Evolutionary conservation across 805 yeast species (phyloP).

Genomic region (Myxozyma udenii): DNA sequence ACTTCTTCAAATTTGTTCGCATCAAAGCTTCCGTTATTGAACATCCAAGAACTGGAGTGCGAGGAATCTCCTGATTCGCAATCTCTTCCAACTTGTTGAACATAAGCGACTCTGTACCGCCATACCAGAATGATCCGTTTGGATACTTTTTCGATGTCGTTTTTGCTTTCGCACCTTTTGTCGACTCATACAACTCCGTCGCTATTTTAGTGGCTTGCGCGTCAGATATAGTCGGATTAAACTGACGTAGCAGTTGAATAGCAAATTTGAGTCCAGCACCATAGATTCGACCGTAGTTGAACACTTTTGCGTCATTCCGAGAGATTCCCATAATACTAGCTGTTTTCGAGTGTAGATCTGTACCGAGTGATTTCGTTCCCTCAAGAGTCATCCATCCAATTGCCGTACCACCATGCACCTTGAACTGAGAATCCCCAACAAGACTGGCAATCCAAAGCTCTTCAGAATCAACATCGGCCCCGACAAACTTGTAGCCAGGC

Average conservation of each 20-base stretch:
- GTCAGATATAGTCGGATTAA: constrained; percentile 68
- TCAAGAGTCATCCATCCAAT: constrained; percentile 99
- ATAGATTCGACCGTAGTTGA: constrained; percentile 94
- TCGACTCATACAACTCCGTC: constrained; percentile 63
- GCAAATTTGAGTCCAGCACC: constrained; percentile 97
- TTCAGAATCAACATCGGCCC: constrained; percentile 98
- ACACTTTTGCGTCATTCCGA: constrained; percentile 88
- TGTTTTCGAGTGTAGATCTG: constrained; percentile 93
- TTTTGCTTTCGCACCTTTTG: constrained; percentile 65
- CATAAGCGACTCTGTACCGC: constrained; percentile 91
- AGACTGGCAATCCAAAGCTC: constrained; percentile 97
- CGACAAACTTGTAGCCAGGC: constrained; percentile 82
- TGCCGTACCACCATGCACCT: constrained; percentile 92
- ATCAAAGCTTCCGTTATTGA: constrained; percentile 84
- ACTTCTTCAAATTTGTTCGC: constrained; percentile 59
- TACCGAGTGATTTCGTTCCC: constrained; percentile 86
- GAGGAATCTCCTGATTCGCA: constrained; percentile 75
- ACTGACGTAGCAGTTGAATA: constrained; percentile 73
- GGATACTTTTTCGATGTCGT: constrained; percentile 34
- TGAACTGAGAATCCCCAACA: constrained; percentile 86
- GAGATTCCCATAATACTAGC: constrained; percentile 85
- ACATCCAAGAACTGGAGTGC: constrained; percentile 90
- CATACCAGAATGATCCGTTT: constrained; percentile 45
- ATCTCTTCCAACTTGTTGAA: constrained; percentile 85
- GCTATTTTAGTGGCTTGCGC: constrained; percentile 66